These are phyloP conservation scores for Clavispora carvajalis DNA, from an alignment of 805 yeast genomes.

Conservation along the genomic window DNA sequence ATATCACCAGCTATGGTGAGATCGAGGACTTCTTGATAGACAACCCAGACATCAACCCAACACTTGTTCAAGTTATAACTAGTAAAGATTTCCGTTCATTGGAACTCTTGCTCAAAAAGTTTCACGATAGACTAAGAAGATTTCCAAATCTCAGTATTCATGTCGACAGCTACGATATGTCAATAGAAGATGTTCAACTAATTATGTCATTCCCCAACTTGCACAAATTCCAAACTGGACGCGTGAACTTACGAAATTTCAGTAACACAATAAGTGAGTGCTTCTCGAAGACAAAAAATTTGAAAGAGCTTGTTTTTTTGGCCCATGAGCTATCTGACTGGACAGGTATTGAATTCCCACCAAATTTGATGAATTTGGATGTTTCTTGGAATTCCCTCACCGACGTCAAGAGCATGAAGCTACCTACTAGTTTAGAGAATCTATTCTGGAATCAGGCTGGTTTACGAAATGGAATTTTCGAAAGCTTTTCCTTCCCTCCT, in stretches of 20 bases:
- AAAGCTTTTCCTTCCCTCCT: constrained; percentile 14
- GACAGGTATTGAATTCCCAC: constrained; percentile 24
- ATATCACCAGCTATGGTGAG: constrained; percentile 23
- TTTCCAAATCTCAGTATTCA: constrained; percentile 21
- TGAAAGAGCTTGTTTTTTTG: constrained; percentile 26
- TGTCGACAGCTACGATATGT: constrained; percentile 22
- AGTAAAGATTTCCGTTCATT: constrained; percentile 29
- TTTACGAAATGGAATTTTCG: constrained; percentile 10
- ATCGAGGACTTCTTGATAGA: constrained; percentile 27
- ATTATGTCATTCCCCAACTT: constrained; percentile 23
- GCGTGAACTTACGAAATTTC: constrained; percentile 14
- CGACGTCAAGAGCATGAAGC: constrained; percentile 18
- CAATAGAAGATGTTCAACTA: constrained; percentile 16
- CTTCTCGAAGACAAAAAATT: constrained; percentile 7
- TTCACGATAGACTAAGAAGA: constrained; percentile 12
- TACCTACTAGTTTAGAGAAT: constrained; percentile 21
- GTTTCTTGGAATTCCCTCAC: constrained; percentile 30
- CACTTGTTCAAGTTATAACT: constrained; percentile 21
- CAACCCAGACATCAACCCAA: constrained; percentile 26
- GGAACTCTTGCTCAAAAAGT: constrained; percentile 18
- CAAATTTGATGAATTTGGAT: constrained; percentile 23
- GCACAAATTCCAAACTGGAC: constrained; percentile 25
- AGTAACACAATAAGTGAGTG: background rate
- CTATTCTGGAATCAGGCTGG: constrained; percentile 30
- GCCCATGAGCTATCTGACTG: constrained; percentile 30